Evolutionary conservation across 2,329 filamentous ascomycete genomes (phyloP), one percentile per base, ranked within the genome.

Genomic region (Sarocladium kiliense): DNA sequence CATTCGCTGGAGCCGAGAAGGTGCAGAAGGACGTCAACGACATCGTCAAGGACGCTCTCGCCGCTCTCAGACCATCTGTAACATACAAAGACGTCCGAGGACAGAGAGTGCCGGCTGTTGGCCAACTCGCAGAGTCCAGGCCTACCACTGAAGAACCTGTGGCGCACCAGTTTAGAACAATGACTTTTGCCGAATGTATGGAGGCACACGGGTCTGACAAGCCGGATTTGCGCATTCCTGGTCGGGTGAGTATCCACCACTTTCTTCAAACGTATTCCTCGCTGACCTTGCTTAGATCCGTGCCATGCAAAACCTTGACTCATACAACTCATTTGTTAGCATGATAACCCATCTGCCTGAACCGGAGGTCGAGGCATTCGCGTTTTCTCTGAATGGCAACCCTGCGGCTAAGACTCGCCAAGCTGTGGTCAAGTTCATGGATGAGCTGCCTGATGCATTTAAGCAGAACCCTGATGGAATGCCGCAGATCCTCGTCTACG

Each of bases 161-260:
- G 4, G 64, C 65, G 6, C 68, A 73, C 26, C 50, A 62, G 12
- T 68, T 73, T 37, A 71, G 65, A 0, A 68, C 61, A 0, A 57
- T 73, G 4, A 72, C 67, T 0, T 73, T 71, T 56, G 68, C 68
- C 0, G 68, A 73, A 2, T 67, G 87, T 18, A 97, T 99, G 86
- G 74, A 79, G 1, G 75, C 73, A 2, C 96, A 92, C 64, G 94
- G 94, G 11, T 88, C 85, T 3, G 94, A 99, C 70, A 99, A 99
- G 69, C 94, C 94, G 3, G 94, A 99, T 66, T 73, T 93, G 10
- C 84, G 94, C 18, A 87, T 92, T 36, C 81, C 82, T 1, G 85
- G 84, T 25, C 73, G 81, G 64, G 86, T 89, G 67, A 54, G 75
- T 67, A 4, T 2, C 2, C 27, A 5, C 12, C 23, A 47, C 10